Percentiles rank a stretch among this genome's conserved stretches.
phyloP scores from a whole-genome alignment of 345 rosid genomes.

The Boechera divaricarpa region DNA sequence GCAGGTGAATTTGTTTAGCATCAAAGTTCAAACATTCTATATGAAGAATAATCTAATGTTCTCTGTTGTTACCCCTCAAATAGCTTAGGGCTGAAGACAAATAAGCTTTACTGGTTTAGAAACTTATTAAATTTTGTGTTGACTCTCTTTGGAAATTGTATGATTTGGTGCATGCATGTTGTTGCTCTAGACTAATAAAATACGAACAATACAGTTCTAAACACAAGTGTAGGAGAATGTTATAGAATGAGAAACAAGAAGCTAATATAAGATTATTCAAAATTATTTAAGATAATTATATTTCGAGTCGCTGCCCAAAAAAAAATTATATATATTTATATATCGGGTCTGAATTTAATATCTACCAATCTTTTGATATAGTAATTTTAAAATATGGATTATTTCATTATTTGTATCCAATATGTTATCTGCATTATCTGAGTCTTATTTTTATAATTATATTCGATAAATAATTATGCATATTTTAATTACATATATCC shows the following conservation, averaged over 20 bases:
- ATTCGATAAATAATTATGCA: not conserved
- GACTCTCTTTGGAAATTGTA: not conserved
- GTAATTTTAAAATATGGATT: not conserved
- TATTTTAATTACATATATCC: not conserved
- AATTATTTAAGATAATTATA: not conserved
- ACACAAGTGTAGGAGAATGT: not conserved
- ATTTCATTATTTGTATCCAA: not conserved
- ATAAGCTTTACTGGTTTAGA: not conserved
- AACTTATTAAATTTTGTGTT: not conserved
- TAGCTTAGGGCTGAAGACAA: conserved; percentile 35
- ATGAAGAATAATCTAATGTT: conserved; percentile 49
- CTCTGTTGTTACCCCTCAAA: conserved; percentile 47
- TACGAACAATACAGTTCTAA: too few relatives aligned
- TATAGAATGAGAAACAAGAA: not conserved
- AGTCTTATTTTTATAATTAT: not conserved
- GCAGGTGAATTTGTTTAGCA: conserved; percentile 74
- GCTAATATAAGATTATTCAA: not conserved
- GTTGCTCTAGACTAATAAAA: not conserved
- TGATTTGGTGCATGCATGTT: conserved; percentile 7
- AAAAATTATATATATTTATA: too few relatives aligned
- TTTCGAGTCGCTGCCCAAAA: not conserved
- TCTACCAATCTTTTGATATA: not conserved
- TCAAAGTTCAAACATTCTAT: conserved; percentile 41
- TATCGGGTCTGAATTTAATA: not conserved
- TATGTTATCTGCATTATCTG: not conserved